Evolutionary conservation across 805 yeast species (phyloP), one percentile per base, ranked within the genome.

Genomic region (Pichia gijzeniarum): DNA sequence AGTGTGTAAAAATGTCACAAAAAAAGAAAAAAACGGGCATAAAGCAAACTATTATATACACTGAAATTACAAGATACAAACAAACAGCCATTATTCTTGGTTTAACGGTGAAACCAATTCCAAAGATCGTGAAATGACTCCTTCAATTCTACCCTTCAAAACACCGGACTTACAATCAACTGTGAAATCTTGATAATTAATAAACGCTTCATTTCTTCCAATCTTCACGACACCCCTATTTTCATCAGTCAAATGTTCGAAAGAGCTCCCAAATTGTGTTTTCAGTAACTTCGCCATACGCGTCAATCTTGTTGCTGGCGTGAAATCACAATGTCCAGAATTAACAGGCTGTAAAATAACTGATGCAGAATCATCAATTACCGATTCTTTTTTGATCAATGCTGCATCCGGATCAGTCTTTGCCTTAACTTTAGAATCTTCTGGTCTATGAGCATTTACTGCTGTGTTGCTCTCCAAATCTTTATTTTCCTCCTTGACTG

Each of bases 251-350:
- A 67, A 60, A 7, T 67, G 67, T 0, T 66, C 57, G 48, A 85
- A 77, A 1, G 89, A 64, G 20, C 84, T 87, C 14, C 98, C 99
- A 67, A 93, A 93, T 57, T 93, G 99, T 1, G 93, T 89, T 40
- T 71, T 69, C 41, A 93, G 68, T 37, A 93, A 68, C 12, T 78
- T 70, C 2, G 77, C 61, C 10, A 93, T 75, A 47, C 87, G 73
- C 18, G 69, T 67, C 5, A 77, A 61, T 51, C 82, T 69, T 1
- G 67, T 67, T 16, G 54, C 49, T 10, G 38, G 21, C 9, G 12
- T 21, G 4, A 27, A 19, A 16, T 49, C 49, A 21, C 35, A 34
- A 22, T 42, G 41, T 17, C 43, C 56, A 35, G 41, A 45, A 7
- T 18, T 37, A 5, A 44, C 50, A 3, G 44, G 30, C 5, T 32